These are phyloP conservation scores for Yamadazyma takamatsuzukensis DNA, from an alignment of 805 yeast genomes.

Conservation along the genomic window DNA sequence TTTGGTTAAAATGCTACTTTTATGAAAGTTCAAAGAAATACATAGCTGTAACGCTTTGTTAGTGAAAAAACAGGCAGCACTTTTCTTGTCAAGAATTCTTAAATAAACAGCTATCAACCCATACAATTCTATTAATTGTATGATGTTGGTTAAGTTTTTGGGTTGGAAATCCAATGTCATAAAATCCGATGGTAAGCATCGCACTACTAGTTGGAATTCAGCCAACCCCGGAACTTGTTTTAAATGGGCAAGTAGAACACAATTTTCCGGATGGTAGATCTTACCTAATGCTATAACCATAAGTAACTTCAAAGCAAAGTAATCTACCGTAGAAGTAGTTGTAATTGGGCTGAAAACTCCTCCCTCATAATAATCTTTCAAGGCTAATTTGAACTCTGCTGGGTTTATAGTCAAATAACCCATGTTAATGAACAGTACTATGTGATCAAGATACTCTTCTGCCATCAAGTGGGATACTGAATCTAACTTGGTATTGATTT, in stretches of 20 bases:
- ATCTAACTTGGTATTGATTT: background rate
- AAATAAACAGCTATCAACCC: conserved; percentile 22
- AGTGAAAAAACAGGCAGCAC: conserved; percentile 21
- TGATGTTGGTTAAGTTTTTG: conserved; percentile 8
- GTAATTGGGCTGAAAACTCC: background rate
- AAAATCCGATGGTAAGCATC: conserved; percentile 18
- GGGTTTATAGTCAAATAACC: conserved; percentile 25
- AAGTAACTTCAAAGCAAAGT: conserved; percentile 18
- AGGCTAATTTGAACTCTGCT: conserved; percentile 12
- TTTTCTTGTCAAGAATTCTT: conserved; percentile 24
- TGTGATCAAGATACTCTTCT: conserved; percentile 11
- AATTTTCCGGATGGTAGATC: conserved; percentile 13
- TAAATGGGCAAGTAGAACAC: conserved; percentile 4
- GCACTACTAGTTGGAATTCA: conserved; percentile 18
- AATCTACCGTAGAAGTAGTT: no score
- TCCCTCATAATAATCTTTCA: conserved; percentile 12
- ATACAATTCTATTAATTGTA: conserved; percentile 21
- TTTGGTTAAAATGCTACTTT: conserved; percentile 10
- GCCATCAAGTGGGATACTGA: background rate
- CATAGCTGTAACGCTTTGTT: conserved; percentile 23
- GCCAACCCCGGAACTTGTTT: conserved; percentile 18
- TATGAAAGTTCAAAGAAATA: conserved; percentile 23
- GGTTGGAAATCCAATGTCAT: conserved; percentile 12
- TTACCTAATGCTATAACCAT: conserved; percentile 21
- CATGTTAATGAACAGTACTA: conserved; percentile 17